Evolutionary conservation across 306 rosid species (phyloP), one percentile per base, ranked within the genome.

Genomic region (Dalbergia cochinchinensis): DNA sequence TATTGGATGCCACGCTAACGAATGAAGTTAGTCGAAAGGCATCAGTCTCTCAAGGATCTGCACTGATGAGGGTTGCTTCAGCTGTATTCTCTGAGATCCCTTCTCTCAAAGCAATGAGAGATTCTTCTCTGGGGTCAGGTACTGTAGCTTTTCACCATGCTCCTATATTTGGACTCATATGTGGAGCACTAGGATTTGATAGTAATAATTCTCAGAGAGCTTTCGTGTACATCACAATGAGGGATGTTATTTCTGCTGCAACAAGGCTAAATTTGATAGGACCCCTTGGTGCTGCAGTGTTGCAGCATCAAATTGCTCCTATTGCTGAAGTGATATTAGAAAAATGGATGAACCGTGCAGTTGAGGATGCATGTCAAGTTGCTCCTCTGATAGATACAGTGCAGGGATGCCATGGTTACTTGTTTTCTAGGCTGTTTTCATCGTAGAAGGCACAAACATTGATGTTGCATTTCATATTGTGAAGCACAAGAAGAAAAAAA

Each of bases 11-110:
- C 64, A 88, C 88, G 44, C 84, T 92, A 37, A 88, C 92, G 1
- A 94, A 92, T 48, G 94, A 94, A 87, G 94, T 89, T 54, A 78
- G 90, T 57, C 90, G 96, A 79, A 94, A 92, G 89, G 97, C 98
- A 15, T 92, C 98, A 0, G 67, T 65, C 44, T 69, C 97, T 0
- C 98, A 94, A 85, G 98, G 97, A 69, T 85, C 97, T 4, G 96
- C 97, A 0, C 87, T 94, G 8, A 88, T 90, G 93, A 89, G 98
- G 84, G 94, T 94, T 73, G 97, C 92, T 78, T 89, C 97, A 11
- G 67, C 88, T 16, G 86, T 86, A 73, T 90, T 90, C 69, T 61
- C 92, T 1, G 97, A 94, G 76, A 78, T 64, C 42, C 89, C 96
- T 20, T 89, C 90, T 65, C 88, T 94, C 33, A 92, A 89, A 87